Base-by-base conservation (phyloP, 805 yeast genomes). In the Clavispora asparagi region DNA sequence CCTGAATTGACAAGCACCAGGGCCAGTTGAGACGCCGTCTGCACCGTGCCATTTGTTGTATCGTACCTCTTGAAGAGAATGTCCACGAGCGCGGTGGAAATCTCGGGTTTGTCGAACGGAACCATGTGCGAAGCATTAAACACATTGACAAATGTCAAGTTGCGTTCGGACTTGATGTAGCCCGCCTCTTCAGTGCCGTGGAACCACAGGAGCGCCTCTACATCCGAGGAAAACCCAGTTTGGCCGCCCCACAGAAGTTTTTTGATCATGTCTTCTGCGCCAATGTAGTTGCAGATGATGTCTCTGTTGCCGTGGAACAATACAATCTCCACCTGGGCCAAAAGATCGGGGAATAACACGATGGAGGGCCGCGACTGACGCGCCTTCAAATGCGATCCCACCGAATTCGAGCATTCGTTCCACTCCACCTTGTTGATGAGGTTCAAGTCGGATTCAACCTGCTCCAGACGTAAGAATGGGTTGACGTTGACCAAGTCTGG, bases 101-200 rank as follows among this genome's bases (percentile, higher is more conserved):
- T 74, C 40, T 74, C 79, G 1, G 94, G 86, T 43, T 79, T 67
- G 61, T 91, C 97, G 53, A 78, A 83, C 1, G 98, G 96, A 25
- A 90, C 94, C 98, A 94, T 92, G 61, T 94, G 98, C 4, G 96
- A 85, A 0, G 96, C 81, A 55, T 87, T 79, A 61, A 67, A 78
- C 1, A 92, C 79, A 47, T 81, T 79, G 29, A 87, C 81, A 61
- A 85, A 85, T 0, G 96, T 85, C 57, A 92, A 70, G 58, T 88
- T 87, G 51, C 87, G 74, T 41, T 82, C 91, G 16, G 64, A 42
- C 48, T 63, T 63, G 33, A 78, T 54, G 32, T 63, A 55, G 49
- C 80, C 76, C 9, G 68, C 76, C 9, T 47, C 48, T 7, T 55
- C 48, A 12, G 66, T 62, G 49, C 74, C 67, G 58, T 75, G 76